Evolutionary conservation across 2,329 filamentous ascomycete genomes (phyloP).

Genomic region (Colletotrichum chrysophilum): DNA sequence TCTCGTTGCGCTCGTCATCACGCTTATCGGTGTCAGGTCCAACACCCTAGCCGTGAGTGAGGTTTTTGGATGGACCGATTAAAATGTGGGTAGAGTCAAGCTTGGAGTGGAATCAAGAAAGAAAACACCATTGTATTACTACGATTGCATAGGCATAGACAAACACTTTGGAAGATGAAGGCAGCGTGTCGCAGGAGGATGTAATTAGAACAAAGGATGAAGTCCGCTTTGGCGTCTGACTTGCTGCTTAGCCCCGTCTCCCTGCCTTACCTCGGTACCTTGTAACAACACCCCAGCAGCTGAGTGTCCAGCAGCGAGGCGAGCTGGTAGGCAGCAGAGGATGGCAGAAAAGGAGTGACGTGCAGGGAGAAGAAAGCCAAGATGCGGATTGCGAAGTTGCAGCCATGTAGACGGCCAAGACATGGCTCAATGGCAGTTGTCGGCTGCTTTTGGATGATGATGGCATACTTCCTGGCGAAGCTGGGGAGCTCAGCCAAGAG

Average conservation of each 20-base stretch:
- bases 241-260: not conserved
- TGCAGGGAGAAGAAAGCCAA: not conserved
- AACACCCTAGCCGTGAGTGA: conserved; percentile 82
- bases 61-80: conserved; percentile 82
- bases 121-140: not conserved
- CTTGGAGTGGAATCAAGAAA: not conserved
- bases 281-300: not conserved
- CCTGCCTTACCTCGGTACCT: conserved; percentile 7
- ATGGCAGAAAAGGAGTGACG: not conserved
- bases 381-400: not conserved
- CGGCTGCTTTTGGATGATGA: not conserved
- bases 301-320: not conserved
- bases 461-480: not conserved
- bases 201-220: conserved; percentile 4
- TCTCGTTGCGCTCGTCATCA: conserved; percentile 71
- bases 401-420: not conserved
- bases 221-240: conserved; percentile 12
- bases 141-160: not conserved
- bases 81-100: not conserved
- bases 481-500: not conserved
- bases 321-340: not conserved
- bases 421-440: conserved; percentile 1
- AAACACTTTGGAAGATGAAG: not conserved
- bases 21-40: conserved; percentile 75
- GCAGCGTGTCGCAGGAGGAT: not conserved